A percentile compares a stretch with the other conserved stretches of the same genome.
These are phyloP conservation scores for Allium sativum DNA, from an alignment of 106 monocot genomes.

Conservation along the genomic window DNA sequence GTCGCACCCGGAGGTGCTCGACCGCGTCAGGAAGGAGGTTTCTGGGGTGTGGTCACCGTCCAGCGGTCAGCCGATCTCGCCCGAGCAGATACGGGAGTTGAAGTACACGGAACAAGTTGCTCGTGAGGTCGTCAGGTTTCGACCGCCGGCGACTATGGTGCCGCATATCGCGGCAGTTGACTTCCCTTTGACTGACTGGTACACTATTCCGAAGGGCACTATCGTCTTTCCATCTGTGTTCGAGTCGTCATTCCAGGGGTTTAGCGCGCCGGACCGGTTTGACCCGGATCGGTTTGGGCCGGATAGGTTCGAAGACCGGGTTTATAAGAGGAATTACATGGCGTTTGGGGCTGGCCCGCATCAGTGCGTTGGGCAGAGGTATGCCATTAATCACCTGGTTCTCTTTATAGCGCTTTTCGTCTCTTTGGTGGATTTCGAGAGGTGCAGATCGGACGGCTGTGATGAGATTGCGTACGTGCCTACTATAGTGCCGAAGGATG, in stretches of 20 bases:
- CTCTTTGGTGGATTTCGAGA: conserved; percentile 58
- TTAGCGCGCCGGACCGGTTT: conserved; percentile 68
- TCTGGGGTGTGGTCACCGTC: conserved; percentile 46
- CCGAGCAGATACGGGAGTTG: conserved; percentile 43
- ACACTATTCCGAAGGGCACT: conserved; percentile 78
- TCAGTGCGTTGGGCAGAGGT: conserved; percentile 88
- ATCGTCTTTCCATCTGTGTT: conserved; percentile 83
- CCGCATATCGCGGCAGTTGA: conserved; percentile 71
- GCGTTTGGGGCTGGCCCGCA: conserved; percentile 91
- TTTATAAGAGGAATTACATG: conserved; percentile 61
- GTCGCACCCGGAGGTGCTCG: conserved; percentile 65
- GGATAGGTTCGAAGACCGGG: conserved; percentile 57
- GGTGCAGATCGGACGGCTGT: conserved; percentile 40
- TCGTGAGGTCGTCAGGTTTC: conserved; percentile 65
- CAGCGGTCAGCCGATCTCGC: conserved; percentile 36
- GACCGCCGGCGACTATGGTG: conserved; percentile 90
- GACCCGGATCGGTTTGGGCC: conserved; percentile 80
- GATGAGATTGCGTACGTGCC: conserved; percentile 80
- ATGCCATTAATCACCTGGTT: conserved; percentile 79
- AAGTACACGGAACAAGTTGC: conserved; percentile 74
- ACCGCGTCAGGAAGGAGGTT: conserved; percentile 61
- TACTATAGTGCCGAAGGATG: conserved; percentile 83
- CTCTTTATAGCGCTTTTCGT: conserved; percentile 78
- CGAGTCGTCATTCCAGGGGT: conserved; percentile 91
- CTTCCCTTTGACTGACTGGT: conserved; percentile 66